Evolutionary conservation across 225 moss, liverwort and hornwort genomes (phyloP).

Genomic region (Climacium dendroides): DNA sequence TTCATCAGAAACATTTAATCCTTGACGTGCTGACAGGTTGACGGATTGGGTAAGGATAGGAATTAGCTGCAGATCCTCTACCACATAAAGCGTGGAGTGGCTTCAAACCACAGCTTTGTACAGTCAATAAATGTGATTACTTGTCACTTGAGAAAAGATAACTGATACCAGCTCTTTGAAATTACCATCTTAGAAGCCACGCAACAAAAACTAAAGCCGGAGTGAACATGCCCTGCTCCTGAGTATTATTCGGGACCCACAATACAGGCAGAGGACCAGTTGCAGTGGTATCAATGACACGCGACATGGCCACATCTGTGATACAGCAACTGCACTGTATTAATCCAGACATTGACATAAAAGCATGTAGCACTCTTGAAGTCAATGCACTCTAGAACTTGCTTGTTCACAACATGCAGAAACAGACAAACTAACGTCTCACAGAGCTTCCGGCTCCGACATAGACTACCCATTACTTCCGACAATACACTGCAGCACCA

Average conservation of each 20-base stretch:
- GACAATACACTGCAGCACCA: neutral
- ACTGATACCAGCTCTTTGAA: neutral
- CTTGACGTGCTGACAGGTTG: neutral
- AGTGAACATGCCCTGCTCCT: neutral
- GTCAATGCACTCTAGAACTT: neutral
- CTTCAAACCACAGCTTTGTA: neutral
- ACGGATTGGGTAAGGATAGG: neutral
- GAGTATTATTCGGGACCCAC: neutral
- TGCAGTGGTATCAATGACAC: neutral
- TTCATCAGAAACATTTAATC: neutral
- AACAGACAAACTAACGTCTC: neutral
- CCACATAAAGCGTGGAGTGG: neutral
- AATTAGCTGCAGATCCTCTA: neutral
- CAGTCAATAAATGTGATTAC: too few species aligned
- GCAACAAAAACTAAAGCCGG: neutral
- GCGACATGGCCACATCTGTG: neutral
- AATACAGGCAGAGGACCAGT: neutral
- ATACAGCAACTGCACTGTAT: neutral
- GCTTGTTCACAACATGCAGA: neutral
- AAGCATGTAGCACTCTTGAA: neutral
- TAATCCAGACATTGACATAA: neutral
- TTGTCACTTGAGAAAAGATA: neutral
- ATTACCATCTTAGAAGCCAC: neutral
- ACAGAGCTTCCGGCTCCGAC: neutral
- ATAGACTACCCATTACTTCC: neutral